These are phyloP conservation scores for Xanthoconium purpureum DNA, from an alignment of 768 basidiomycete genomes.

Conservation along the genomic window DNA sequence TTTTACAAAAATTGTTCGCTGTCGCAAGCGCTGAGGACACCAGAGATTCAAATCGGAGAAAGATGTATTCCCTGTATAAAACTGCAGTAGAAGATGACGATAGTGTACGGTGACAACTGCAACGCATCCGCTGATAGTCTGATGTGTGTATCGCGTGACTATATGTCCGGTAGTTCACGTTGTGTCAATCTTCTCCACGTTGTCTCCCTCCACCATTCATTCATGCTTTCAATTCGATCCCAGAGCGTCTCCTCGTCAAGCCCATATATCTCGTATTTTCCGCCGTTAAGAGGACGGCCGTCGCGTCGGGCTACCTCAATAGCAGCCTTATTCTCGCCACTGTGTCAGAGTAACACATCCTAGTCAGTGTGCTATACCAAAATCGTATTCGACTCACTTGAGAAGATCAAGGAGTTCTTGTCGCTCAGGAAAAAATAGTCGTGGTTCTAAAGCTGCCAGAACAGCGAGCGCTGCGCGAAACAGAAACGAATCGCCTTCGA, in stretches of 20 bases:
- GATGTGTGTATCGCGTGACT: slow-evolving; percentile 1
- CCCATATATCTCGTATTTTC: slow-evolving; percentile 84
- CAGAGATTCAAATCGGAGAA: slow-evolving; percentile 74
- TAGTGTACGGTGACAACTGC: slow-evolving; percentile 14
- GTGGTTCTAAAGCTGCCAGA: slow-evolving; percentile 76
- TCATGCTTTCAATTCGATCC: slow-evolving; percentile 77
- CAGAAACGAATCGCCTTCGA: slow-evolving; percentile 89
- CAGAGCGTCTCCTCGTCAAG: slow-evolving; percentile 83
- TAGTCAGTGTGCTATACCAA: slow-evolving; percentile 13
- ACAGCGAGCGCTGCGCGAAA: slow-evolving; percentile 84
- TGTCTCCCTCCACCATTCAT: slow-evolving; percentile 91
- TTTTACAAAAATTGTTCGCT: slow-evolving; percentile 67
- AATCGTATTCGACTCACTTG: slow-evolving; percentile 43
- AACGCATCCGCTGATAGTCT: background rate
- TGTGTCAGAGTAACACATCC: slow-evolving; percentile 26
- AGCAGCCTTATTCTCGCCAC: slow-evolving; percentile 81
- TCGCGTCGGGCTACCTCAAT: slow-evolving; percentile 80
- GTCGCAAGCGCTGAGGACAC: slow-evolving; percentile 72
- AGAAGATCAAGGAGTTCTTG: slow-evolving; percentile 77
- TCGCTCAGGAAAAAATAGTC: slow-evolving; percentile 85
- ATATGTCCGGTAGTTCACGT: slow-evolving; percentile 79
- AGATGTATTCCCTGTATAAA: slow-evolving; percentile 81
- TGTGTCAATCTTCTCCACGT: slow-evolving; percentile 83
- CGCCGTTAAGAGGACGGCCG: slow-evolving; percentile 56
- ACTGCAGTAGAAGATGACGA: slow-evolving; percentile 47